phyloP scores from a whole-genome alignment of 2,329 filamentous ascomycete species.

The Mariannaea sp. region DNA sequence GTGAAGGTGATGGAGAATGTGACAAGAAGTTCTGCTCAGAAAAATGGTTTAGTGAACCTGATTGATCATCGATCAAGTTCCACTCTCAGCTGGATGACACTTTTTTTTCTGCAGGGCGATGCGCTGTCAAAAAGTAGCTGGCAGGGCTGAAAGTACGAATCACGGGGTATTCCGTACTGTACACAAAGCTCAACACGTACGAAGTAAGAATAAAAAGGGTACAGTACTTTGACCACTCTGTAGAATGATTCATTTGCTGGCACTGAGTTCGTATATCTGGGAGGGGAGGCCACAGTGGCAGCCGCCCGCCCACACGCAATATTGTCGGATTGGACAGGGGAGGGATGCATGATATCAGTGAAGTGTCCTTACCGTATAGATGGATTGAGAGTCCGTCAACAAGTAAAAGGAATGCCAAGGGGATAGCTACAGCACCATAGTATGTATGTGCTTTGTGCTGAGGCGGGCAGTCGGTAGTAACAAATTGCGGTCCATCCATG shows the following conservation, averaged over 20 bases:
- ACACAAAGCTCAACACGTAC: too few relatives aligned
- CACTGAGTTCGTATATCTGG: constrained; percentile 1
- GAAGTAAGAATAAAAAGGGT: too few relatives aligned
- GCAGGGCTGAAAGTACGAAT: constrained; percentile 9
- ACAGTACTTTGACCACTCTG: too few relatives aligned
- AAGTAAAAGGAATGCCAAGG: too few relatives aligned
- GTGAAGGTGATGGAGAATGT: constrained; percentile 3
- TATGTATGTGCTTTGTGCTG: too few relatives aligned
- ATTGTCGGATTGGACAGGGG: constrained; percentile 1
- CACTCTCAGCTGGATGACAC: not conserved
- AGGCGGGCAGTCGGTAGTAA: too few relatives aligned
- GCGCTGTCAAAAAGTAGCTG: constrained; percentile 10
- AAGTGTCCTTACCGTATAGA: not conserved
- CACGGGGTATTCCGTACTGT: too few relatives aligned
- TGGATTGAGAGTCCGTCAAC: not conserved
- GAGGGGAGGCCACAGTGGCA: not conserved
- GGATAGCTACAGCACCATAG: not conserved
- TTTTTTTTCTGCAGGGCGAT: constrained; percentile 6
- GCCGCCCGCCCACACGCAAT: constrained; percentile 3
- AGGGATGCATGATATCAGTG: not conserved
- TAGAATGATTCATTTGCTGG: not conserved
- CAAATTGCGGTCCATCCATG: not conserved
- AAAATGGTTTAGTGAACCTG: not conserved
- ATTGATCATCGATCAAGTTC: constrained; percentile 1
- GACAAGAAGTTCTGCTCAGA: not conserved